Percentiles rank a stretch among this genome's conserved stretches.
These are phyloP conservation scores for Phytophthora ramorum DNA, from an alignment of 352 stramenopile species.

Conservation along the genomic window DNA sequence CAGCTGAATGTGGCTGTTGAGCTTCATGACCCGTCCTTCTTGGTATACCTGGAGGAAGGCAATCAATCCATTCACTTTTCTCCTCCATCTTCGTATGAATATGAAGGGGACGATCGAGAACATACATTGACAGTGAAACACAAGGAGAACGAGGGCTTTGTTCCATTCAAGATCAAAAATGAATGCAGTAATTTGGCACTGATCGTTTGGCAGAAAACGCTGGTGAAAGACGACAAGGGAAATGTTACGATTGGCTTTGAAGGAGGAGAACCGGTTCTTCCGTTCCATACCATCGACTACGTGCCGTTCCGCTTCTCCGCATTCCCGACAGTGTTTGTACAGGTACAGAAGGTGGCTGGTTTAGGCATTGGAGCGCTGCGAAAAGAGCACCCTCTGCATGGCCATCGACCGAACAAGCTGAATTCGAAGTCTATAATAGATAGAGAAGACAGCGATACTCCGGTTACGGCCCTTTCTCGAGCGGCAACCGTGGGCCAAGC, in stretches of 20 bases:
- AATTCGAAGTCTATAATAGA: slow-evolving; percentile 12
- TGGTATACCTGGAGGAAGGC: slow-evolving; percentile 67
- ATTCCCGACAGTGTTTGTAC: slow-evolving; percentile 72
- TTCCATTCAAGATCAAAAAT: slow-evolving; percentile 85
- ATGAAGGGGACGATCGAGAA: slow-evolving; percentile 34
- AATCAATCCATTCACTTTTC: slow-evolving; percentile 33
- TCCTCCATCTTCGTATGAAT: slow-evolving; percentile 37
- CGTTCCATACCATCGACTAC: slow-evolving; percentile 85
- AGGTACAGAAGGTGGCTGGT: slow-evolving; percentile 74
- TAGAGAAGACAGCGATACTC: slow-evolving; percentile 5
- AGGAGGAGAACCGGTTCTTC: slow-evolving; percentile 71
- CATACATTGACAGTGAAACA: slow-evolving; percentile 38
- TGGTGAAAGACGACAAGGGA: slow-evolving; percentile 58
- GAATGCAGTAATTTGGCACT: slow-evolving; percentile 81
- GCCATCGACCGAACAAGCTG: slow-evolving; percentile 10
- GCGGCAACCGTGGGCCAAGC: slow-evolving; percentile 32
- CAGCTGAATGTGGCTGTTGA: slow-evolving; percentile 83
- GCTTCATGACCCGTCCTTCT: slow-evolving; percentile 80
- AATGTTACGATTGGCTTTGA: slow-evolving; percentile 60
- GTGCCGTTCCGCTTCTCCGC: slow-evolving; percentile 75
- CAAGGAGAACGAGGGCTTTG: slow-evolving; percentile 66
- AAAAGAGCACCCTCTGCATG: slow-evolving; percentile 33
- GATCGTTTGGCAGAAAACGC: slow-evolving; percentile 83
- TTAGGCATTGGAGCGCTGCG: slow-evolving; percentile 41
- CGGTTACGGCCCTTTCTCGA: slow-evolving; percentile 30